These are phyloP conservation scores for Xylogone sp. DNA, from an alignment of 2,329 filamentous ascomycete species.

Conservation along the genomic window DNA sequence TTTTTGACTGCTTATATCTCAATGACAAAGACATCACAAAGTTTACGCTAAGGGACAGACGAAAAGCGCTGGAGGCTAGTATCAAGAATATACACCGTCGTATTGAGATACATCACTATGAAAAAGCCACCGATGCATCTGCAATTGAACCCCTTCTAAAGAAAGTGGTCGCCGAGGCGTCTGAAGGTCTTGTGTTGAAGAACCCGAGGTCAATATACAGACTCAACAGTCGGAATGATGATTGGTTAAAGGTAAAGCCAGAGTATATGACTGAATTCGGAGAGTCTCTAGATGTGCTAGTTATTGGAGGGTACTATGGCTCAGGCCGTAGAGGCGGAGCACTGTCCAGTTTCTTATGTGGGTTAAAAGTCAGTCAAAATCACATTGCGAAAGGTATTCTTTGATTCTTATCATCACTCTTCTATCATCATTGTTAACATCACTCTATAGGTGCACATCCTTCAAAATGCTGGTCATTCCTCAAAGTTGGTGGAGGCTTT, in stretches of 20 bases:
- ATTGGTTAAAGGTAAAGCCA: slow-evolving; percentile 98
- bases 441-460: slow-evolving; percentile 42
- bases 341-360: slow-evolving; percentile 87
- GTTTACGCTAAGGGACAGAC: slow-evolving; percentile 79
- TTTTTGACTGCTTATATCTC: slow-evolving; percentile 89
- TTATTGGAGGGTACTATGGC: slow-evolving; percentile 92
- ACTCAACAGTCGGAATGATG: slow-evolving; percentile 85
- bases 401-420: too few species aligned
- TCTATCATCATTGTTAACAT: neutral
- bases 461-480: slow-evolving; percentile 88
- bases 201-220: slow-evolving; percentile 85
- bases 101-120: slow-evolving; percentile 77
- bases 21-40: slow-evolving; percentile 77
- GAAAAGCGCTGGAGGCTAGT: slow-evolving; percentile 68
- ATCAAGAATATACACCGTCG: slow-evolving; percentile 68
- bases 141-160: slow-evolving; percentile 78
- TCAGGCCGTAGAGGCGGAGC: slow-evolving; percentile 79
- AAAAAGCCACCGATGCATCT: slow-evolving; percentile 59
- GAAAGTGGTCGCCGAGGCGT: slow-evolving; percentile 79
- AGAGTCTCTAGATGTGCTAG: slow-evolving; percentile 83
- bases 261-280: slow-evolving; percentile 98
- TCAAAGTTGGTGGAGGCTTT: slow-evolving; percentile 96
- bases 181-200: slow-evolving; percentile 89
- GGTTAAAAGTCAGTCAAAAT: slow-evolving; percentile 70
- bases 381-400: slow-evolving; percentile 45